Base-by-base conservation (phyloP, 345 rosid species). In the Populus deltoides region DNA sequence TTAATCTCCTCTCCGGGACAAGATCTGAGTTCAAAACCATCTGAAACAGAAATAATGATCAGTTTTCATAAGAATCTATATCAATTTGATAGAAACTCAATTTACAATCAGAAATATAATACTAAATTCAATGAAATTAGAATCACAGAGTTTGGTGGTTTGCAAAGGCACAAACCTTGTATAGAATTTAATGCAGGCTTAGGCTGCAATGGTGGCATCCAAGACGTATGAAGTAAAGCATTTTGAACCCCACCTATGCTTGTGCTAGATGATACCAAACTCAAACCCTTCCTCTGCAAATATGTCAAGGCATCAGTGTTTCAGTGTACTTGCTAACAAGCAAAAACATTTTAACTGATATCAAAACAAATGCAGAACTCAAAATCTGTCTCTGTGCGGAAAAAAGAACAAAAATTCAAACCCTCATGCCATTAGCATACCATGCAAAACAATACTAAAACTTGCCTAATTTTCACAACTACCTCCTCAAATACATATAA, bases 201-300 rank as follows among this genome's bases (percentile, higher is more conserved):
- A 77, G 71, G 59, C 69, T 61, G 78, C 68, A 53, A 41, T 57
- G 51, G 69, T n/a, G 36, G 38, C 63, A 45, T 36, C 27, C 68
- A 29, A 75, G 84, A 75, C 70, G 87, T 66, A 35, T 87, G 79
- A 84, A 68, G 59, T 71, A 55, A 63, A 78, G 68, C 70, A 79
- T 70, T 78, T 59, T 63, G 84, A 67, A 70, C 78, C 70, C 70
- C 83, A 78, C 68, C 43, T 4, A 83, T 45, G 69, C 66, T 43
- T 72, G 77, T 76, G n/a, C 83, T 66, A 10, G 76, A 71, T 20
- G 77, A 68, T 75, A 66, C 35, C 39, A 84, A 57, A 75, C 83
- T 77, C 76, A 84, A 75, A 77, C 71, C 78, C 70, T 83, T 83
- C 75, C 75, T 87, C 91, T 90, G 89, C 82, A 86, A 78, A 70